These are phyloP conservation scores for Metschnikowia lochheadii DNA, from an alignment of 805 yeast genomes.

Conservation along the genomic window DNA sequence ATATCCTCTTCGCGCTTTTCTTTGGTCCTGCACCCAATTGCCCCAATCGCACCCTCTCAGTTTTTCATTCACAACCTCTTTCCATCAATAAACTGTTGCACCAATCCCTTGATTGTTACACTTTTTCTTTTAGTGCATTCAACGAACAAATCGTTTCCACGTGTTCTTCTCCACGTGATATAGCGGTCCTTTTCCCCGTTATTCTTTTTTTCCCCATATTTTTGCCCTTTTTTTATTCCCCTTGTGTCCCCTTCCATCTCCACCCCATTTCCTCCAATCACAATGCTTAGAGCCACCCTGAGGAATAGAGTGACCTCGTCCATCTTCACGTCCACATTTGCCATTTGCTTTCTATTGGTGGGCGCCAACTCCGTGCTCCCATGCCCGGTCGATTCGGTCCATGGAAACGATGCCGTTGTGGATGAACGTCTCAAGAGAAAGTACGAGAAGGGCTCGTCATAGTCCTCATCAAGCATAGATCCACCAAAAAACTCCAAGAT, in stretches of 20 bases:
- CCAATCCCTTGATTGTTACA: not conserved
- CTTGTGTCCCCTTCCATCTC: not conserved
- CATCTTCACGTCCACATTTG: constrained; percentile 67
- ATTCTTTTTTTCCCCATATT: too few species aligned
- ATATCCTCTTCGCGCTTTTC: not conserved
- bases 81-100: too few species aligned
- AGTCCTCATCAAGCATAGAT: too few species aligned
- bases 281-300: constrained; percentile 51
- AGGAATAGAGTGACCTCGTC: constrained; percentile 58
- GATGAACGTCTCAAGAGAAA: constrained; percentile 26
- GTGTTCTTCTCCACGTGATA: too few species aligned
- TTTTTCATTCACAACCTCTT: not conserved
- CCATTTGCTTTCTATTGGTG: constrained; percentile 55
- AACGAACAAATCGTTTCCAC: too few species aligned
- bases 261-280: not conserved
- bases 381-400: constrained; percentile 41
- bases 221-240: too few species aligned
- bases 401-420: constrained; percentile 38
- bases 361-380: constrained; percentile 53
- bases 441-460: not conserved
- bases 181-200: too few species aligned
- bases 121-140: not conserved
- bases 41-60: constrained; percentile 1
- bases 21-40: not conserved
- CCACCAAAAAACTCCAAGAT: too few species aligned